Conservation (phyloP, 225 moss, liverwort and hornwort genomes). For the Pseudisothecium myosuroides region DNA sequence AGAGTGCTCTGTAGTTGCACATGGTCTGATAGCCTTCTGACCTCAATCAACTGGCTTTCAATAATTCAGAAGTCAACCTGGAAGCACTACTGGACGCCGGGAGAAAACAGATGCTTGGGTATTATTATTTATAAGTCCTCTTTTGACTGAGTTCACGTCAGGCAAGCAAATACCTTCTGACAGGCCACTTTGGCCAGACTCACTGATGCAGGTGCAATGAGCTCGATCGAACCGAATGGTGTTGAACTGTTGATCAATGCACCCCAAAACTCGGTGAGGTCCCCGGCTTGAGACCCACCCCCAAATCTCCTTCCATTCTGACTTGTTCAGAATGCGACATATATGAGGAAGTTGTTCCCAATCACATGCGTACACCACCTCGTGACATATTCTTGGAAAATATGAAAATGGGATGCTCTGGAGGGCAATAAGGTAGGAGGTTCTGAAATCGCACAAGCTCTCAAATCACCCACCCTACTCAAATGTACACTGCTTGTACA, state of each 20-base stretch:
- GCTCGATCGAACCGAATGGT: background rate
- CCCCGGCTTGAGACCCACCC: background rate
- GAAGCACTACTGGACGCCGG: background rate
- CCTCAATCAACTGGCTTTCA: background rate
- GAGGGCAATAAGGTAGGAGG: no score
- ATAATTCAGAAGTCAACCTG: conserved; percentile 1
- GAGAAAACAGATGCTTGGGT: background rate
- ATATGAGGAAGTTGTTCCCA: no score
- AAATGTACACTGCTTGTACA: no score
- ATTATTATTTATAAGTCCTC: background rate
- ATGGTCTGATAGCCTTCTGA: background rate
- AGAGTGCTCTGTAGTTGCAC: background rate
- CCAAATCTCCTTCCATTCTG: background rate
- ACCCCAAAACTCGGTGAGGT: no score
- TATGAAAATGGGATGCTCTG: background rate
- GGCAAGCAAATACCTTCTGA: background rate
- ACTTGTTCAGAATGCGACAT: background rate
- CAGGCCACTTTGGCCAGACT: background rate
- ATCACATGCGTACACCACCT: background rate
- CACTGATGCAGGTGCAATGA: background rate
- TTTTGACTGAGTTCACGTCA: background rate
- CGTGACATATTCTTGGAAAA: background rate
- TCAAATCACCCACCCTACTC: no score
- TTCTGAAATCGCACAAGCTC: no score
- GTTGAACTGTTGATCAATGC: background rate